Percentiles rank a stretch among this genome's conserved stretches.
phyloP scores from a whole-genome alignment of 1,284 basidiomycete genomes.

The Neolentinus lepideus region DNA sequence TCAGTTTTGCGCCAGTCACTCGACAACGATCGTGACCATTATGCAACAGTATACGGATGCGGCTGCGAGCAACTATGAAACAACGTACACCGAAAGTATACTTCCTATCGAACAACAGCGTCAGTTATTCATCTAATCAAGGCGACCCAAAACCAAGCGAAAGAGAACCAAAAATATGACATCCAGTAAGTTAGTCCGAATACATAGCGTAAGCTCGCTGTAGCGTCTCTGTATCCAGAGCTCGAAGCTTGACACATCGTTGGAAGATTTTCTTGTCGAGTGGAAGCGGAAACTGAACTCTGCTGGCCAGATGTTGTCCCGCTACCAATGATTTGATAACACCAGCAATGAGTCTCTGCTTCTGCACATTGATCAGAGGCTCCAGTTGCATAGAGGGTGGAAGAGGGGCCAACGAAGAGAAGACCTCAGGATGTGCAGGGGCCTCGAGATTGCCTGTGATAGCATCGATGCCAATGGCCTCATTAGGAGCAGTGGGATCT shows the following conservation, averaged over 20 bases:
- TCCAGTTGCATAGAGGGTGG: conserved; percentile 74
- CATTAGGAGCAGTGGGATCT: conserved; percentile 73
- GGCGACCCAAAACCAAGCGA: not conserved
- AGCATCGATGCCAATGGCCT: conserved; percentile 58
- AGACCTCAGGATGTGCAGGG: conserved; percentile 70
- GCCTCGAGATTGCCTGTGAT: conserved; percentile 54
- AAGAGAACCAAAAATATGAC: not conserved
- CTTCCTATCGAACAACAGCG: not conserved
- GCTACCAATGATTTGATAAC: conserved; percentile 73
- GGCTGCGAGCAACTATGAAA: no score
- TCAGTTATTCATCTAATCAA: not conserved
- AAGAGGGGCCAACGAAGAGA: conserved; percentile 60
- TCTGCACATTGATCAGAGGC: conserved; percentile 83
- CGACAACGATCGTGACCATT: no score
- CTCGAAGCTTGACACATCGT: conserved; percentile 65
- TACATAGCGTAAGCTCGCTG: conserved; percentile 37
- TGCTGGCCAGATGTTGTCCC: conserved; percentile 74
- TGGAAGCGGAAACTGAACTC: conserved; percentile 58
- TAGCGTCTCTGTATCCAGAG: conserved; percentile 46
- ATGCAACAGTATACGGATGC: no score
- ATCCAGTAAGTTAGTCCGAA: conserved; percentile 10
- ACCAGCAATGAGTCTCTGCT: conserved; percentile 73
- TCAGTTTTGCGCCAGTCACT: no score
- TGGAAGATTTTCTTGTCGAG: conserved; percentile 71
- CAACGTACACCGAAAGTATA: not conserved